These are phyloP conservation scores for Priceomyces castillae DNA, from an alignment of 805 yeast genomes.

Conservation along the genomic window DNA sequence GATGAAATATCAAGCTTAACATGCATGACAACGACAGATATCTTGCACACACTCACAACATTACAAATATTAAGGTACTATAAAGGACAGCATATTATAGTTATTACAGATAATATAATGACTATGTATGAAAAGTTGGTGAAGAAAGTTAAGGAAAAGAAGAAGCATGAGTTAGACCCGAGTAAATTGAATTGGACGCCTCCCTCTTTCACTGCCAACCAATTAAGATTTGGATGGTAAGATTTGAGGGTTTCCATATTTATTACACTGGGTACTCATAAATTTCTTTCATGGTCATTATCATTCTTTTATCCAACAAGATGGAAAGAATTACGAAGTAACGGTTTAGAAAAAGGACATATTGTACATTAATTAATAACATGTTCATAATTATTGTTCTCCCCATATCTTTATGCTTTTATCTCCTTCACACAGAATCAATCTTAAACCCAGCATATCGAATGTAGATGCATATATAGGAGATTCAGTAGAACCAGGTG, in stretches of 20 bases:
- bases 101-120: slow-evolving; percentile 79
- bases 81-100: slow-evolving; percentile 90
- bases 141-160: slow-evolving; percentile 55
- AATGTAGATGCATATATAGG: slow-evolving; percentile 71
- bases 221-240: slow-evolving; percentile 92
- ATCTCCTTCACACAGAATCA: slow-evolving; percentile 89
- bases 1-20: slow-evolving; percentile 87
- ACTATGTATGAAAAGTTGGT: slow-evolving; percentile 66
- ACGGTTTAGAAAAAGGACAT: neutral
- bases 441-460: slow-evolving; percentile 75
- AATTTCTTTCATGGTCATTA: too few relatives aligned
- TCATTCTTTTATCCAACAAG: too few relatives aligned
- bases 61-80: slow-evolving; percentile 86
- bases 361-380: neutral
- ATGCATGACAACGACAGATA: slow-evolving; percentile 95
- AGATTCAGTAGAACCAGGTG: slow-evolving; percentile 69
- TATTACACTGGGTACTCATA: too few relatives aligned
- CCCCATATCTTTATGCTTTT: slow-evolving; percentile 78
- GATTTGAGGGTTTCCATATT: neutral
- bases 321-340: neutral
- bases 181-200: slow-evolving; percentile 83
- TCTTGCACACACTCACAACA: slow-evolving; percentile 89
- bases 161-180: slow-evolving; percentile 74
- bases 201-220: slow-evolving; percentile 94
- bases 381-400: slow-evolving; percentile 9